Evolutionary conservation across 164 flowering plant species (phyloP).

Genomic region (Berberis thunbergii): DNA sequence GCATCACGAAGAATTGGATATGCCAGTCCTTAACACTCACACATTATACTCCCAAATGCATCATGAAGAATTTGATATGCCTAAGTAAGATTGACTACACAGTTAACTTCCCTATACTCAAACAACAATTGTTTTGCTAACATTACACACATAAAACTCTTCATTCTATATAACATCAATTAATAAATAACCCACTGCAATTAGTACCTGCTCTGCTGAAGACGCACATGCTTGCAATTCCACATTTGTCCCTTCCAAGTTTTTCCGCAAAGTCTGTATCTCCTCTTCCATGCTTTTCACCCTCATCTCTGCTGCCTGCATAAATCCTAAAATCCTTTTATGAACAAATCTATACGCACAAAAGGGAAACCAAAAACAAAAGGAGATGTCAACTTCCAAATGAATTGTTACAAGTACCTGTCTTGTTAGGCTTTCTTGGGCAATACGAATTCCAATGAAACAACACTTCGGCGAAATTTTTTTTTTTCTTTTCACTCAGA

Average conservation of each 20-base stretch:
- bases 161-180: no score
- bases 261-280: conserved; percentile 38
- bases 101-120: no score
- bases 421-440: conserved; percentile 55
- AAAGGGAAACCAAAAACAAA: background rate
- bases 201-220: no score
- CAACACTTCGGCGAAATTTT: conserved; percentile 57
- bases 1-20: no score
- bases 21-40: no score
- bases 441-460: conserved; percentile 56
- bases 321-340: background rate
- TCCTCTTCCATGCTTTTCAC: conserved; percentile 65
- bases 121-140: no score
- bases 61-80: no score
- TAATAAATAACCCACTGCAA: no score
- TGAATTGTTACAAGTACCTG: conserved; percentile 28
- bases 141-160: no score
- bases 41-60: no score
- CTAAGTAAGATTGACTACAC: no score
- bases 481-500: conserved; percentile 77
- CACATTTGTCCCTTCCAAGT: conserved; percentile 52
- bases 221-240: conserved; percentile 17
- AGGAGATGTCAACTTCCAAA: background rate
- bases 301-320: conserved; percentile 10
- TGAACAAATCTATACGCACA: background rate